A percentile compares a stretch with the other conserved stretches of the same genome.
These are phyloP conservation scores for Astraeus odoratus DNA, from an alignment of 768 basidiomycete genomes.

Conservation along the genomic window DNA sequence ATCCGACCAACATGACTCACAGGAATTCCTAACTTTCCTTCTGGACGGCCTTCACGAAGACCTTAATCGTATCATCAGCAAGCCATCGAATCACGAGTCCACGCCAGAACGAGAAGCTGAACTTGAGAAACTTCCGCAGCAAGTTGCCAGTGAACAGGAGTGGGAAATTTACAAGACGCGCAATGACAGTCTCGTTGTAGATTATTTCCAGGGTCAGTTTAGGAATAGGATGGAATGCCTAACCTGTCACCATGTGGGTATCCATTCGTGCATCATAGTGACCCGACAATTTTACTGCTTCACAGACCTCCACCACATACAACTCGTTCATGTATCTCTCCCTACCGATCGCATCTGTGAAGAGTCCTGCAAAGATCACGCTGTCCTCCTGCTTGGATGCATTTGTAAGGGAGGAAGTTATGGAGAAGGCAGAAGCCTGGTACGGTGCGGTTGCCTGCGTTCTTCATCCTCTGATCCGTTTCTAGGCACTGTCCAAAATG, in stretches of 20 bases:
- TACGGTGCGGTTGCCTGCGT: slow-evolving; percentile 27
- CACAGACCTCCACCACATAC: slow-evolving; percentile 92
- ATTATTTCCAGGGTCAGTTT: slow-evolving; percentile 98
- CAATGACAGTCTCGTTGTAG: slow-evolving; percentile 92
- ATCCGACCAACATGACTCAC: slow-evolving; percentile 92
- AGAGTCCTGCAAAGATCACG: slow-evolving; percentile 51
- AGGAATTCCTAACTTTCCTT: slow-evolving; percentile 92
- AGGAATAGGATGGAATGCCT: slow-evolving; percentile 82
- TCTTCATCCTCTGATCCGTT: neutral
- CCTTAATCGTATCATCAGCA: slow-evolving; percentile 74
- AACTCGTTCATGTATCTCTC: slow-evolving; percentile 95
- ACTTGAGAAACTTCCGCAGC: slow-evolving; percentile 77
- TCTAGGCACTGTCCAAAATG: slow-evolving; percentile 91
- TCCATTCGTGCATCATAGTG: neutral
- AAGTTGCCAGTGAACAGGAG: slow-evolving; percentile 87
- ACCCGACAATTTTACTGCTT: slow-evolving; percentile 7
- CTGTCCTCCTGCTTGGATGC: slow-evolving; percentile 80
- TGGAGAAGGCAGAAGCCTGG: slow-evolving; percentile 95
- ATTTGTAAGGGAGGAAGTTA: slow-evolving; percentile 83
- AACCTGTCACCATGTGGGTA: slow-evolving; percentile 76
- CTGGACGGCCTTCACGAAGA: slow-evolving; percentile 91
- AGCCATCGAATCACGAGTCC: slow-evolving; percentile 46
- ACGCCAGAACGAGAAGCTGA: slow-evolving; percentile 82
- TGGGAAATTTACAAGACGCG: slow-evolving; percentile 87
- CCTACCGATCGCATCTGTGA: slow-evolving; percentile 73